Conservation (phyloP, 441 rosid species). For the Jatropha podagrica region DNA sequence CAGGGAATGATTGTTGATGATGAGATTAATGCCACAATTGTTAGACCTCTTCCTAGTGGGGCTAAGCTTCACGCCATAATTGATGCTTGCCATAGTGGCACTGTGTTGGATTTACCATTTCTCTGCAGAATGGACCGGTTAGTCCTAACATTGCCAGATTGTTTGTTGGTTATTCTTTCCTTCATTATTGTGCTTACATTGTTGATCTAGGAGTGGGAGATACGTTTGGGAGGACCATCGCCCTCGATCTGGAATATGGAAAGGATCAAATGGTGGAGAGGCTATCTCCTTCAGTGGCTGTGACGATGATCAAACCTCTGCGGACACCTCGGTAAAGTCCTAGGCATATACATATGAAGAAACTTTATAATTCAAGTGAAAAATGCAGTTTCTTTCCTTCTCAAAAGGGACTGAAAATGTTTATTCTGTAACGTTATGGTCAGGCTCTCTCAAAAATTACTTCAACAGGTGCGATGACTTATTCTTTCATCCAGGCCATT, state of each 20-base stretch:
- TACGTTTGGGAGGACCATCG: slow-evolving; percentile 90
- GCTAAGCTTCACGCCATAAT: slow-evolving; percentile 70
- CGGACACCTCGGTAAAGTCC: slow-evolving; percentile 72
- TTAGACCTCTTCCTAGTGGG: slow-evolving; percentile 64
- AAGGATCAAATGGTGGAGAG: slow-evolving; percentile 88
- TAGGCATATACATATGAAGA: neutral
- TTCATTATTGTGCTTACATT: slow-evolving; percentile 15
- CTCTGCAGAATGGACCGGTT: slow-evolving; percentile 73
- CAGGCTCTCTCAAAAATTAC: slow-evolving; percentile 81
- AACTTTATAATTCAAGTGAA: slow-evolving; percentile 1
- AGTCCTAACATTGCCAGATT: neutral
- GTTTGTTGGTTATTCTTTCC: neutral
- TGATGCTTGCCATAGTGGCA: slow-evolving; percentile 88
- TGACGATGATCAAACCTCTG: slow-evolving; percentile 85
- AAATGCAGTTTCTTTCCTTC: neutral
- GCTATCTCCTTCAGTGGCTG: slow-evolving; percentile 84
- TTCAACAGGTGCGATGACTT: slow-evolving; percentile 90
- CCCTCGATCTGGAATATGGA: slow-evolving; percentile 74
- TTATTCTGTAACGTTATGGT: slow-evolving; percentile 8
- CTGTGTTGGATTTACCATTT: slow-evolving; percentile 70
- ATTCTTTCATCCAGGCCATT: slow-evolving; percentile 82
- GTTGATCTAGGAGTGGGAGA: slow-evolving; percentile 50
- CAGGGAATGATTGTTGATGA: slow-evolving; percentile 88
- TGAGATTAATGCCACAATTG: slow-evolving; percentile 70
- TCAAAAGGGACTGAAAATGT: slow-evolving; percentile 3